Percentiles rank a stretch among this genome's conserved stretches.
Conservation (phyloP, 345 rosid species). For the Citrus medica region DNA sequence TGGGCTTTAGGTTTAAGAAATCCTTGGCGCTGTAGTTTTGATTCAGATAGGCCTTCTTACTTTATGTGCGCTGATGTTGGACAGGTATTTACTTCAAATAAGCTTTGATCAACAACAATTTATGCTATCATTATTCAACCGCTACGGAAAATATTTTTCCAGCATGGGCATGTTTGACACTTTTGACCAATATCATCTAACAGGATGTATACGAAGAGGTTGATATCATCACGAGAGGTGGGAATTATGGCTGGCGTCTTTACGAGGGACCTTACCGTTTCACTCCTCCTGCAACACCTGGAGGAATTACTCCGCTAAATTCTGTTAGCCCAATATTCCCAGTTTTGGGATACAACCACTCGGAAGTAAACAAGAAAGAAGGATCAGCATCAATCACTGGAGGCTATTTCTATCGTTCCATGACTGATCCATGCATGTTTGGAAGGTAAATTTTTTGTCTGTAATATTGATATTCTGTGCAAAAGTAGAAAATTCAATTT, state of each 20-base stretch:
- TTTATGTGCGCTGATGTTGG: constrained; percentile 86
- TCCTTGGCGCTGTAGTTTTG: constrained; percentile 92
- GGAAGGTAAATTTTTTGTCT: constrained; percentile 49
- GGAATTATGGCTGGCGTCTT: constrained; percentile 90
- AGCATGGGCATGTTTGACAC: neutral
- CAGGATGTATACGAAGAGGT: constrained; percentile 89
- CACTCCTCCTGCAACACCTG: constrained; percentile 41
- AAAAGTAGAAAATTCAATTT: neutral
- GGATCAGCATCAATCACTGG: constrained; percentile 94
- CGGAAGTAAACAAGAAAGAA: constrained; percentile 67
- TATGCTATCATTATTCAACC: neutral
- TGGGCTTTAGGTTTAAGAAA: constrained; percentile 72
- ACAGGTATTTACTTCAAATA: constrained; percentile 46
- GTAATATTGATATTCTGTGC: neutral
- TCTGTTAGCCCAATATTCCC: constrained; percentile 59
- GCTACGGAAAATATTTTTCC: neutral
- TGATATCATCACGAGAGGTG: constrained; percentile 72
- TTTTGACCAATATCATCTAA: neutral
- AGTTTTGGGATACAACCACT: constrained; percentile 79
- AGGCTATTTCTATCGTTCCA: constrained; percentile 76
- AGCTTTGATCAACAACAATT: neutral
- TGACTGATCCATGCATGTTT: constrained; percentile 74
- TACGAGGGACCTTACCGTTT: constrained; percentile 63
- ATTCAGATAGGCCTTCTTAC: constrained; percentile 66
- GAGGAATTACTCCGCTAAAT: constrained; percentile 55